These are phyloP conservation scores for Talaromyces sp. DNA, from an alignment of 2,329 filamentous ascomycete species.

Conservation along the genomic window DNA sequence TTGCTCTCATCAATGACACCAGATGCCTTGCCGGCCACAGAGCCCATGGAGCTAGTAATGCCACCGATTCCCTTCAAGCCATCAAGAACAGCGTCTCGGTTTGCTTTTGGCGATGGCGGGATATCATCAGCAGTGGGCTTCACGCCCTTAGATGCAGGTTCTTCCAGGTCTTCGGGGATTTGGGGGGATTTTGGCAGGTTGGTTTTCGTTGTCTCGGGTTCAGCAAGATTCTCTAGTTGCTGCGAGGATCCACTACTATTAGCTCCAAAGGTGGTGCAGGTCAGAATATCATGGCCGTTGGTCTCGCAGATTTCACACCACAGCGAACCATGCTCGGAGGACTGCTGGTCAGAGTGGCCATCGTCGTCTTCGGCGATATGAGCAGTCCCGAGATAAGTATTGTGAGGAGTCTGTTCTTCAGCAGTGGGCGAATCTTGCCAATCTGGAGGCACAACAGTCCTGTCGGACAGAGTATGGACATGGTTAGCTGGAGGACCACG, in stretches of 20 bases:
- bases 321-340: constrained; percentile 70
- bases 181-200: not conserved
- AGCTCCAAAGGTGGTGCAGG: constrained; percentile 73
- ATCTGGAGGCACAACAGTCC: constrained; percentile 38
- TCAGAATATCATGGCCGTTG: constrained; percentile 85
- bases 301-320: constrained; percentile 98
- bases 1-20: constrained; percentile 76
- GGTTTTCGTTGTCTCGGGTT: not conserved
- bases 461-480: constrained; percentile 38
- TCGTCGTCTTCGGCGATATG: constrained; percentile 29
- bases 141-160: constrained; percentile 10
- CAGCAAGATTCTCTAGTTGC: not conserved
- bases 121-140: constrained; percentile 14
- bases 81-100: constrained; percentile 38
- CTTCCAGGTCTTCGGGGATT: constrained; percentile 12
- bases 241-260: constrained; percentile 33
- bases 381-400: constrained; percentile 22
- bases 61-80: constrained; percentile 38
- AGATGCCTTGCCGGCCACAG: constrained; percentile 73
- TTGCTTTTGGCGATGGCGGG: constrained; percentile 31
- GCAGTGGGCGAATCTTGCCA: constrained; percentile 32
- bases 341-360: constrained; percentile 35
- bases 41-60: constrained; percentile 47
- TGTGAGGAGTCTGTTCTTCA: constrained; percentile 19
- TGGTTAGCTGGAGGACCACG: constrained; percentile 25